Percentiles rank a stretch among this genome's conserved stretches.
phyloP scores from a whole-genome alignment of 805 yeast species.

The Debaryomyces hansenii region DNA sequence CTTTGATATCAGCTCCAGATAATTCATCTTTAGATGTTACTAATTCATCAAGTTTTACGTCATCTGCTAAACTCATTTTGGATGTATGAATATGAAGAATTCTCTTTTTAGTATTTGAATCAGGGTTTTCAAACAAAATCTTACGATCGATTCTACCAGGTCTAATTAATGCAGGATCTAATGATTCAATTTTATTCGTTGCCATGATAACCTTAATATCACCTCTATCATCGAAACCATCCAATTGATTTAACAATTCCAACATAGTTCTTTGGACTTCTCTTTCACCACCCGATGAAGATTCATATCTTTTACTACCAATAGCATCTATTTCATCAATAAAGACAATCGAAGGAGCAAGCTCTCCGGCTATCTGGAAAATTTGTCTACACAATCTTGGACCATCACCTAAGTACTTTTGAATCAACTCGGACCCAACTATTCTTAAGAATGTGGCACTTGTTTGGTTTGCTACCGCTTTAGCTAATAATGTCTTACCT shows the following conservation, averaged over 20 bases:
- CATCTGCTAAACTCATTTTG: constrained; percentile 86
- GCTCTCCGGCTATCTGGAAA: constrained; percentile 94
- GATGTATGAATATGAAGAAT: constrained; percentile 89
- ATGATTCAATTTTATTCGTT: constrained; percentile 88
- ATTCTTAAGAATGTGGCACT: constrained; percentile 94
- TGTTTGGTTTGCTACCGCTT: constrained; percentile 98
- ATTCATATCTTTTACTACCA: constrained; percentile 97
- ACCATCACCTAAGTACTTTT: constrained; percentile 96
- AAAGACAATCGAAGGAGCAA: constrained; percentile 97
- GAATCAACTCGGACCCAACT: constrained; percentile 96
- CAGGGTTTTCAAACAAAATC: constrained; percentile 94
- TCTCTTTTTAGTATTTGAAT: constrained; percentile 87
- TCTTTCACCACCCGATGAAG: constrained; percentile 96
- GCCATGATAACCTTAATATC: constrained; percentile 99
- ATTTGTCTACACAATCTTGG: constrained; percentile 92
- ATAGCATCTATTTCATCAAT: constrained; percentile 99
- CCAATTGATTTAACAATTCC: constrained; percentile 91
- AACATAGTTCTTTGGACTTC: constrained; percentile 98
- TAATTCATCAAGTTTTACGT: constrained; percentile 85
- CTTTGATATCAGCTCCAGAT: constrained; percentile 97
- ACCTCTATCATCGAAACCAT: constrained; percentile 96
- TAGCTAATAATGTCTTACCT: constrained; percentile 92
- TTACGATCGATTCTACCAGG: constrained; percentile 98
- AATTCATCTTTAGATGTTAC: constrained; percentile 90
- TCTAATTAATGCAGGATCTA: constrained; percentile 94